phyloP scores from a whole-genome alignment of 257 asterid species.

The Capsicum pubescens region DNA sequence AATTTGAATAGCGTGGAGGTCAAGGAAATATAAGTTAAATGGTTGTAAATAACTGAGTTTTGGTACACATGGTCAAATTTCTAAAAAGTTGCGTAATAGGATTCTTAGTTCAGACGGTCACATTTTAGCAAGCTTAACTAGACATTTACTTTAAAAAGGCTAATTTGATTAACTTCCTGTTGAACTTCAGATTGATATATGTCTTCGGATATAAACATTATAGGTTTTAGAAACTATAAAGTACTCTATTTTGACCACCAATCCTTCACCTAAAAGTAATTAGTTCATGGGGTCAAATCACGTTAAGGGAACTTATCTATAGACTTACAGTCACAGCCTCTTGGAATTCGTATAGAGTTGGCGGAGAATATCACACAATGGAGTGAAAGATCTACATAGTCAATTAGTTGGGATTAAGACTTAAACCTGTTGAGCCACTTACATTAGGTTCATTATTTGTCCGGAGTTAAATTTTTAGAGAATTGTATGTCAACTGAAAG shows the following conservation, averaged over 20 bases:
- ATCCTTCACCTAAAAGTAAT: not conserved
- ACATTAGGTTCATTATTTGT: not conserved
- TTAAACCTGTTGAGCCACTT: conserved; percentile 24
- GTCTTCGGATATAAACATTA: not conserved
- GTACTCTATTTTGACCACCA: conserved; percentile 18
- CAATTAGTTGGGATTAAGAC: not conserved
- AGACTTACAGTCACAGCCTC: not conserved
- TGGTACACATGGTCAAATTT: not conserved
- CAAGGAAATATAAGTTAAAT: not conserved
- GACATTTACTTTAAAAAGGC: not conserved
- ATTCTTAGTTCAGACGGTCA: not conserved
- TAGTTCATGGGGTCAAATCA: conserved; percentile 11
- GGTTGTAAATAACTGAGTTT: not conserved
- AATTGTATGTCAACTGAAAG: not conserved
- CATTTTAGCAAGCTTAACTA: not conserved
- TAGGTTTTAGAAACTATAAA: conserved; percentile 1
- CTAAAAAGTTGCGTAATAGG: not conserved
- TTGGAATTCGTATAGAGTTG: not conserved
- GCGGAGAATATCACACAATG: not conserved
- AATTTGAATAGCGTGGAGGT: not conserved
- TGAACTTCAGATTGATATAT: conserved; percentile 2
- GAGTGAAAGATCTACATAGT: not conserved
- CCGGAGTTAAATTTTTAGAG: not conserved
- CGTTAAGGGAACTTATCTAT: conserved; percentile 7
- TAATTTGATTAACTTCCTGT: not conserved